phyloP scores from a whole-genome alignment of 768 basidiomycete species.

The Leccinum obscurum region DNA sequence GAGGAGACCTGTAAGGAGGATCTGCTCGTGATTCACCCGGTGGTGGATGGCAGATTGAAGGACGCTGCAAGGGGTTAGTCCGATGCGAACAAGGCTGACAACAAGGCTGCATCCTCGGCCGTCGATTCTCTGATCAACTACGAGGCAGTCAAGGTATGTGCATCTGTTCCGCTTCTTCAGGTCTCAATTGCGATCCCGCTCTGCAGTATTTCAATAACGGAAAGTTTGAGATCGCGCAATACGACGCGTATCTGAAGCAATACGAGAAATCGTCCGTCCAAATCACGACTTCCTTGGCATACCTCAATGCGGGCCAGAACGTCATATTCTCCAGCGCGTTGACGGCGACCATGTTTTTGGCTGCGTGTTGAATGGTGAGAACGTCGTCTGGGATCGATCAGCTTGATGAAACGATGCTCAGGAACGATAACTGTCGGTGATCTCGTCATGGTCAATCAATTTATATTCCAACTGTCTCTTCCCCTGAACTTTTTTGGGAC shows the following conservation, averaged over 20 bases:
- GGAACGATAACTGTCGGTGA: conserved; percentile 99
- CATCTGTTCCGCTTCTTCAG: background rate
- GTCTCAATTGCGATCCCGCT: background rate
- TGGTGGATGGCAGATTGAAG: conserved; percentile 65
- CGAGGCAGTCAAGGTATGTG: conserved; percentile 93
- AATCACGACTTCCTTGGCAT: conserved; percentile 92
- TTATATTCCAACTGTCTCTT: conserved; percentile 95
- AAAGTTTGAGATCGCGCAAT: conserved; percentile 84
- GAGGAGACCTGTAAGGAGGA: conserved; percentile 39
- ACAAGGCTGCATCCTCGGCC: conserved; percentile 90
- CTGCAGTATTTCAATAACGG: conserved; percentile 96
- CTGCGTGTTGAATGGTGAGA: conserved; percentile 81
- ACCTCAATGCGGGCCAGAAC: conserved; percentile 95
- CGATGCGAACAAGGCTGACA: conserved; percentile 94
- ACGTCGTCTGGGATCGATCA: background rate
- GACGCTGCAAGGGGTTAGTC: conserved; percentile 44
- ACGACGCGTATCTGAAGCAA: conserved; percentile 81
- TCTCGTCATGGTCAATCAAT: conserved; percentile 98
- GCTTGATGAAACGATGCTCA: conserved; percentile 31
- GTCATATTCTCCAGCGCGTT: conserved; percentile 93
- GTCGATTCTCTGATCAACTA: conserved; percentile 98
- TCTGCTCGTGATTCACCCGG: conserved; percentile 58
- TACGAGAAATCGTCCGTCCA: conserved; percentile 94
- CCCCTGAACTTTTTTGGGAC: conserved; percentile 79
- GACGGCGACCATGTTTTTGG: conserved; percentile 94